Conservation (phyloP, 768 basidiomycete species). For the Suillus americanus region DNA sequence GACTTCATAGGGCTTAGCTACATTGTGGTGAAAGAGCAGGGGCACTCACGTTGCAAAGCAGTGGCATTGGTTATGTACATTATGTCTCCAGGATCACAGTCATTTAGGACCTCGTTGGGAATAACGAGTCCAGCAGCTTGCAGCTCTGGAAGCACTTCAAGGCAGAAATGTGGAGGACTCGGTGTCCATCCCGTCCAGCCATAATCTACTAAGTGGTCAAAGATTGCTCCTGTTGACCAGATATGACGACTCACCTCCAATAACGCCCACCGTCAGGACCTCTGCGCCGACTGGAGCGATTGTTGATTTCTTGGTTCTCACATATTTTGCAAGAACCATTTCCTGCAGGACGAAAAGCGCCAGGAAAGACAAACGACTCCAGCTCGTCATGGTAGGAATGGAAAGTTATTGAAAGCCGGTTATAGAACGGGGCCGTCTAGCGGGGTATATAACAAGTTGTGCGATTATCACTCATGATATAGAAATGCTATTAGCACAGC, state of each 20-base stretch:
- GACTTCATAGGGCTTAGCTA: background rate
- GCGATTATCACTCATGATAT: background rate
- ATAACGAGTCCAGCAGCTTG: constrained; percentile 1
- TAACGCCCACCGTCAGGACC: constrained; percentile 1
- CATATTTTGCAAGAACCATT: background rate
- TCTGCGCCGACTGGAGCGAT: constrained; percentile 1
- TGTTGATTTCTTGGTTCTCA: background rate
- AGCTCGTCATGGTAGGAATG: background rate
- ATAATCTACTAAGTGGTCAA: background rate
- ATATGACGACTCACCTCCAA: background rate
- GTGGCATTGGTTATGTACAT: background rate
- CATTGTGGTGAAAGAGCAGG: too few species aligned
- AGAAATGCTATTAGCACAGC: background rate
- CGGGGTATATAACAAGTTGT: background rate
- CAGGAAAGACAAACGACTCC: background rate
- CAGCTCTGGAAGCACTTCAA: constrained; percentile 3
- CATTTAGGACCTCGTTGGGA: background rate
- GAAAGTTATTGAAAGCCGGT: background rate
- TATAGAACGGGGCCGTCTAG: background rate
- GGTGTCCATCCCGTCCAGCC: constrained; percentile 3
- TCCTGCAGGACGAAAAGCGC: background rate
- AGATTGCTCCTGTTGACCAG: background rate
- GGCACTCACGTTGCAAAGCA: constrained; percentile 2
- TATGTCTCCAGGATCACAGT: constrained; percentile 3
- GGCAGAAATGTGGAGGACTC: constrained; percentile 3